A percentile compares a stretch with the other conserved stretches of the same genome.
Conservation (phyloP, 352 stramenopile genomes). For the Thraustochytrium sp. region DNA sequence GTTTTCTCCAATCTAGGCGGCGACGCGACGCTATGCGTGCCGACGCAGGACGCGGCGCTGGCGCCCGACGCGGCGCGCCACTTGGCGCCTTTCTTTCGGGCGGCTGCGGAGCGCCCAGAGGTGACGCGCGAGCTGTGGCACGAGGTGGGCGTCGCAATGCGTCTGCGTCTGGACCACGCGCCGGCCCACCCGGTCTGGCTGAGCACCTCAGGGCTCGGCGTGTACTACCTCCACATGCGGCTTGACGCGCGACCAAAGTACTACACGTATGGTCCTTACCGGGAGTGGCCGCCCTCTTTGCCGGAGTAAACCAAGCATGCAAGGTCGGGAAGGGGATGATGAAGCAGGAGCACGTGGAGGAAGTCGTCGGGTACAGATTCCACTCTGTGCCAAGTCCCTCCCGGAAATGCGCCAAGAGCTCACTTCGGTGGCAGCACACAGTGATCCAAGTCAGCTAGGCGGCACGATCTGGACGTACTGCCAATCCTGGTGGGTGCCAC, state of each 20-base stretch:
- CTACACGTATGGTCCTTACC: not conserved
- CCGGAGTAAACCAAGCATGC: no score
- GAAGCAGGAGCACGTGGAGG: no score
- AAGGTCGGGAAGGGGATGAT: no score
- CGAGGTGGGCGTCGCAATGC: not conserved
- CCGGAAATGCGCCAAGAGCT: no score
- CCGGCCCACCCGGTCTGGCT: not conserved
- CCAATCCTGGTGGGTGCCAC: no score
- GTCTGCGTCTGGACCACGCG: not conserved
- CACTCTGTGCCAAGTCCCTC: no score
- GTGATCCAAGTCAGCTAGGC: no score
- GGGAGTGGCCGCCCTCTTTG: no score
- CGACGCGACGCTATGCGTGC: not conserved
- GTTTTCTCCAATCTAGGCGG: not conserved
- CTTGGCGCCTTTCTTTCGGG: not conserved
- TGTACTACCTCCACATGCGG: slow-evolving; percentile 12
- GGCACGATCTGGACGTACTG: no score
- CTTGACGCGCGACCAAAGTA: not conserved
- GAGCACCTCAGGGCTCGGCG: not conserved
- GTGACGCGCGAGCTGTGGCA: not conserved
- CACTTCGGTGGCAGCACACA: no score
- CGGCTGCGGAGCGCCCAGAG: not conserved
- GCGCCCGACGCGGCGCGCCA: not conserved
- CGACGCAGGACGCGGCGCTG: not conserved
- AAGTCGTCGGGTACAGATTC: no score